Evolutionary conservation across 176 grass and related monocot genomes (phyloP), one percentile per base, ranked within the genome.

Genomic region (Secale cereale): DNA sequence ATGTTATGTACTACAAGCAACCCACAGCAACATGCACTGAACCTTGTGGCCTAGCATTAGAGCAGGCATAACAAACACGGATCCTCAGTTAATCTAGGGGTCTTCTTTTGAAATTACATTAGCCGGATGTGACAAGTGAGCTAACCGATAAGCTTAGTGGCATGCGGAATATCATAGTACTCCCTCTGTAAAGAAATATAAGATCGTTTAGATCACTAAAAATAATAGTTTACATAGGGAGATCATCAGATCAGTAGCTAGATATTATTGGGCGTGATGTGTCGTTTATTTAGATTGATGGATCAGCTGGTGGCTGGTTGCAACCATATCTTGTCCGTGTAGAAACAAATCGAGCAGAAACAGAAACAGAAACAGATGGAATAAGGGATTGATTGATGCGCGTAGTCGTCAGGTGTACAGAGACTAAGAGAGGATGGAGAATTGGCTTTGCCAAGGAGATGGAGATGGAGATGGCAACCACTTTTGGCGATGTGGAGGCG

Each of bases 1-100:
- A 36, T 57, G 46, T 41, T 4, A 52, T 40, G 46, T 78, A 20
- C 31, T 78, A 22, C 35, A 84, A 59, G 84, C 84, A 12, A 79
- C 36, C 62, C 23, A 59, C 23, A 78, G 10, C 37, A 7, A 68
- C 45, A 39, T 39, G 32, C 43, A 36, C 57, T 20, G 59, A 74
- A 20, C 26, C 71, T 50, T 50, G 8, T 74, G 30, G 15, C 41
- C 25, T 50, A 74, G 71, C 71, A 74, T 20, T 30, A 74, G 39
- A n/a, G 30, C 75, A 59, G 11, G 30, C 19, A 59, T 22, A 75
- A 20, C 0, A 75, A 29, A 11, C 25, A 20, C 7, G 9, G 48
- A 57, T 22, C 20, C 22, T 8, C 2, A 4, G 25, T 74, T 29
- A 29, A 10, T 2, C 12, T n/a, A 20, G 13, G 16, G 70, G 69